Evolutionary conservation across 192 early-diverging fungal genomes (phyloP), one percentile per base, ranked within the genome.

Genomic region (Coemansia sp.): DNA sequence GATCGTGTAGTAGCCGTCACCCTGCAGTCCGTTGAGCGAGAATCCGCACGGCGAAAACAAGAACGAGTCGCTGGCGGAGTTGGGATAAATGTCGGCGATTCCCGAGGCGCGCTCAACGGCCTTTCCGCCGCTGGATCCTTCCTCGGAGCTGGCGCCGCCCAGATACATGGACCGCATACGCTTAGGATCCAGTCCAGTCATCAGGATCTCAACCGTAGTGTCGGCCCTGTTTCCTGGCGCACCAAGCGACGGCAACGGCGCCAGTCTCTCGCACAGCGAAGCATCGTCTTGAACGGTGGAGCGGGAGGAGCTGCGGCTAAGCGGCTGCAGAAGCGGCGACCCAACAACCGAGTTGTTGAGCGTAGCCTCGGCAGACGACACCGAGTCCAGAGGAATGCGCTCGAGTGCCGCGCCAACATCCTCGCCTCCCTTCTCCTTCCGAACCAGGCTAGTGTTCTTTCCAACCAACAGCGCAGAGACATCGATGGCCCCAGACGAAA

Each of bases 11-110:
- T 99, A 95, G 26, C 87, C 88, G 48, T 92, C 94, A 8, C 90
- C 80, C 43, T 80, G 74, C 4, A 98, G 71, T 6, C 92, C 96
- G 73, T 99, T 99, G 61, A 94, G 88, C 19, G 95, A 97, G 72
- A 96, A 99, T 0, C 97, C 97, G 71, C 97, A 99, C 8, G 97
- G 97, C 63, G 93, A 88, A 77, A 98, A 99, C 56, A 97, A 69
- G 71, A 83, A 97, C 42, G 96, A 93, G 83, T 99, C 95, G 62
- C 94, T 83, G 39, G 86, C 70, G 6, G 93, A 89, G 47, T 82
- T 72, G 1, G 97, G 95, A 69, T 95, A 97, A 40, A 99, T 83
- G 26, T 80, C 77, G 41, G 85, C 75, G 48, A 99, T 90, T 0
- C 96, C 94, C 5, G 95, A 91, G 22, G 86, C 84, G 63, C 85